A percentile compares a stretch with the other conserved stretches of the same genome.
Evolutionary conservation across 257 asterid species (phyloP).

Genomic region (Apocynum venetum): DNA sequence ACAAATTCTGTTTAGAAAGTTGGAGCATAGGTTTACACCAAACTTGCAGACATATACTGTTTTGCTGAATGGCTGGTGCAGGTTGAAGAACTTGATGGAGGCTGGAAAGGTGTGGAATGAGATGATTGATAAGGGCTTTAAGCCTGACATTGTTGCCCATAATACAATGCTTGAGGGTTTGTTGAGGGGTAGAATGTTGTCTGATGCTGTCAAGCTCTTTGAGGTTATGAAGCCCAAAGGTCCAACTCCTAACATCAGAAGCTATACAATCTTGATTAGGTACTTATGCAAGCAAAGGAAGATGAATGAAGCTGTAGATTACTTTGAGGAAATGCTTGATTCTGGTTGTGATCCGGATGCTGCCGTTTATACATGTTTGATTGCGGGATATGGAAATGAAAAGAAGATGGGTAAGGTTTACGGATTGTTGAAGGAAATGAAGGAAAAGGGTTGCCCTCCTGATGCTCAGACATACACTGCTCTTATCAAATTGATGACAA

Average conservation of each 20-base stretch:
- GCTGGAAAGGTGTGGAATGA: slow-evolving; percentile 83
- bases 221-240: slow-evolving; percentile 80
- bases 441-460: slow-evolving; percentile 64
- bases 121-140: slow-evolving; percentile 75
- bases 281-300: slow-evolving; percentile 64
- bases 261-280: slow-evolving; percentile 59
- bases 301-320: slow-evolving; percentile 50
- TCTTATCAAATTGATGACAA: slow-evolving; percentile 74
- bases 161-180: slow-evolving; percentile 82
- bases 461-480: slow-evolving; percentile 68
- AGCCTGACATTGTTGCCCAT: slow-evolving; percentile 78
- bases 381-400: slow-evolving; percentile 69
- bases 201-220: slow-evolving; percentile 65
- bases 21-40: slow-evolving; percentile 66
- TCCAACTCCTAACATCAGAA: slow-evolving; percentile 63
- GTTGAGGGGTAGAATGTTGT: slow-evolving; percentile 48
- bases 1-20: slow-evolving; percentile 53
- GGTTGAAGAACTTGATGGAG: slow-evolving; percentile 71
- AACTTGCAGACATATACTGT: slow-evolving; percentile 57
- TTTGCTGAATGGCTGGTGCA: slow-evolving; percentile 85
- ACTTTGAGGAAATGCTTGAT: slow-evolving; percentile 56
- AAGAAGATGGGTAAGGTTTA: slow-evolving; percentile 65
- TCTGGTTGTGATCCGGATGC: slow-evolving; percentile 64
- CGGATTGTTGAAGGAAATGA: slow-evolving; percentile 63
- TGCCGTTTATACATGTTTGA: slow-evolving; percentile 65